Evolutionary conservation across 2,329 filamentous ascomycete genomes (phyloP).

Genomic region (Ophiosphaerella herpotricha): DNA sequence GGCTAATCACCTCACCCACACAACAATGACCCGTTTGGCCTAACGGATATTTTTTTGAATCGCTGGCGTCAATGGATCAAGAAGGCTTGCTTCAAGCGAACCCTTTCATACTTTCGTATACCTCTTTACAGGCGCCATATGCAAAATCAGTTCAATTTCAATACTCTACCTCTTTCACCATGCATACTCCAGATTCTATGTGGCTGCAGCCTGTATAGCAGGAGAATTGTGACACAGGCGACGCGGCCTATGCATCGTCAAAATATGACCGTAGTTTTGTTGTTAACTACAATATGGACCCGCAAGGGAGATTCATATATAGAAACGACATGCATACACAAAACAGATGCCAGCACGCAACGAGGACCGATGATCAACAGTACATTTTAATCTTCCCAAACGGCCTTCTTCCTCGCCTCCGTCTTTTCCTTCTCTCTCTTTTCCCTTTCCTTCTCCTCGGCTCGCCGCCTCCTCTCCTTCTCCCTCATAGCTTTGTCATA

Average conservation of each 20-base stretch:
- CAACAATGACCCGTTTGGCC: constrained; percentile 7
- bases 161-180: no score
- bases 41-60: constrained; percentile 22
- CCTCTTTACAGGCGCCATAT: constrained; percentile 21
- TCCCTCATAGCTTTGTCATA: constrained; percentile 83
- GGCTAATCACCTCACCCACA: background rate
- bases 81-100: constrained; percentile 22
- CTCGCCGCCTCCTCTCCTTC: constrained; percentile 78
- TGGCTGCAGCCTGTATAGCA: no score
- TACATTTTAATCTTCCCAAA: constrained; percentile 72
- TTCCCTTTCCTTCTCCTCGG: constrained; percentile 71
- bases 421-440: constrained; percentile 65
- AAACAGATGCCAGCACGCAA: no score
- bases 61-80: constrained; percentile 33
- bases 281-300: no score
- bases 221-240: no score
- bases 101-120: constrained; percentile 30
- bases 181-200: no score
- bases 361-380: background rate
- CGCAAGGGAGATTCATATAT: no score
- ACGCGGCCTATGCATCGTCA: no score
- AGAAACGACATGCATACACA: no score
- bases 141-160: background rate
- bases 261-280: no score
- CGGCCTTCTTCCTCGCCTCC: constrained; percentile 77